phyloP scores from a whole-genome alignment of 2,329 filamentous ascomycete species.

The Diaporthe sp. region DNA sequence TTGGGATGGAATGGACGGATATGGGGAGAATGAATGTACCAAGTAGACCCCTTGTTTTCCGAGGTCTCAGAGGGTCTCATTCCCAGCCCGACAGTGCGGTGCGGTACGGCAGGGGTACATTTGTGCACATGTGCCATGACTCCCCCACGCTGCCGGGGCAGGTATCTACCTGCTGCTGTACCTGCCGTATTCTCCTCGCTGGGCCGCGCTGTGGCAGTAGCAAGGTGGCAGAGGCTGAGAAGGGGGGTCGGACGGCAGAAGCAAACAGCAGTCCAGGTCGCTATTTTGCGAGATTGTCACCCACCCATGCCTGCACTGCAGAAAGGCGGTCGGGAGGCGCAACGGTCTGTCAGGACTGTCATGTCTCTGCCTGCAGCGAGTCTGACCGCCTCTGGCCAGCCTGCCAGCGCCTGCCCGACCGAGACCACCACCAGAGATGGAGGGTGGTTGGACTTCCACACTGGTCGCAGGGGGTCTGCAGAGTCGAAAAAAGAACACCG shows the following conservation, averaged over 20 bases:
- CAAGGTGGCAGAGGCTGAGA: constrained; percentile 9
- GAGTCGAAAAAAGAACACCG: background rate
- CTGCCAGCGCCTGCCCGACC: constrained; percentile 7
- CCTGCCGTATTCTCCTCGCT: background rate
- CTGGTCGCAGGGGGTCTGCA: constrained; percentile 31
- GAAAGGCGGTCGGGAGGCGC: constrained; percentile 32
- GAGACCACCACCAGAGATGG: constrained; percentile 15
- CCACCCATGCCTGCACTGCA: constrained; percentile 23
- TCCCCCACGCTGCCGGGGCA: constrained; percentile 3
- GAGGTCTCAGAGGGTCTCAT: background rate
- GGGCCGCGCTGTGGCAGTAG: too few relatives aligned
- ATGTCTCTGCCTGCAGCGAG: constrained; percentile 21
- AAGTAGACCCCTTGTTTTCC: constrained; percentile 13
- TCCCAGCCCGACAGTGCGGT: background rate
- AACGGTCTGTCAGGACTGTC: constrained; percentile 12
- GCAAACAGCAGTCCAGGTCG: constrained; percentile 24
- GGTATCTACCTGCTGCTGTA: background rate
- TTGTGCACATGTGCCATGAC: background rate
- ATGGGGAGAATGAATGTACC: background rate
- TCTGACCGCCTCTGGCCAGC: constrained; percentile 33
- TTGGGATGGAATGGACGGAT: background rate
- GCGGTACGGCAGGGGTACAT: background rate
- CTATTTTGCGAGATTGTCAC: constrained; percentile 31
- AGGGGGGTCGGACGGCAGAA: constrained; percentile 34
- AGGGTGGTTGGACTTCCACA: constrained; percentile 23